Percentiles rank a stretch among this genome's conserved stretches.
phyloP scores from a whole-genome alignment of 352 stramenopile species.

The Phytophthora pisi region DNA sequence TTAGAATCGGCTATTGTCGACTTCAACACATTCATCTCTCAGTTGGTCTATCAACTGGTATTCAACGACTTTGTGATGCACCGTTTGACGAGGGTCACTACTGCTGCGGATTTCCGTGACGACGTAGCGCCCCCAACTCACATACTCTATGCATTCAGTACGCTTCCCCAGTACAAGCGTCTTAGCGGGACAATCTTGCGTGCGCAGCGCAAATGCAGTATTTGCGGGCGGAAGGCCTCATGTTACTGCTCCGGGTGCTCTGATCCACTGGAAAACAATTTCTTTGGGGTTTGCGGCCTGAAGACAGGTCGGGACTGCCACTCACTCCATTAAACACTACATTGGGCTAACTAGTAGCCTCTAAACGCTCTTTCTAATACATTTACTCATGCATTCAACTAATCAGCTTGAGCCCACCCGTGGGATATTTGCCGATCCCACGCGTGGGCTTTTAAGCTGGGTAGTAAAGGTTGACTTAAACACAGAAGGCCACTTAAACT shows the following conservation, averaged over 20 bases:
- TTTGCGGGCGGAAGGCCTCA: background rate
- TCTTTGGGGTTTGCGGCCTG: background rate
- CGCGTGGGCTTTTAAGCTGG: background rate
- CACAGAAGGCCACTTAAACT: too few species aligned
- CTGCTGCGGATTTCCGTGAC: background rate
- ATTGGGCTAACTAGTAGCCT: background rate
- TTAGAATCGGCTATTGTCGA: background rate
- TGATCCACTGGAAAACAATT: background rate
- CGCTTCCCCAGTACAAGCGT: background rate
- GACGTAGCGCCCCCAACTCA: background rate
- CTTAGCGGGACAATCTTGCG: background rate
- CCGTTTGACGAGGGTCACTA: background rate
- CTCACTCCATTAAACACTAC: background rate
- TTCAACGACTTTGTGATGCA: slow-evolving; percentile 14
- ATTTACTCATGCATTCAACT: background rate
- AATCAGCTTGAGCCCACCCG: background rate
- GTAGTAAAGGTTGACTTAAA: background rate
- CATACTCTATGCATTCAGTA: background rate
- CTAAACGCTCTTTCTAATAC: background rate
- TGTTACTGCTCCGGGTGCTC: background rate
- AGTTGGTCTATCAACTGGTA: slow-evolving; percentile 8
- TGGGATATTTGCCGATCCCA: slow-evolving; percentile 1
- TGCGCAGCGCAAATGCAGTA: background rate
- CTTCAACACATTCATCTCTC: slow-evolving; percentile 11
- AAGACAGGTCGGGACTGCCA: background rate